Evolutionary conservation across 768 basidiomycete species (phyloP).

Genomic region (Rhizopogon rudus): DNA sequence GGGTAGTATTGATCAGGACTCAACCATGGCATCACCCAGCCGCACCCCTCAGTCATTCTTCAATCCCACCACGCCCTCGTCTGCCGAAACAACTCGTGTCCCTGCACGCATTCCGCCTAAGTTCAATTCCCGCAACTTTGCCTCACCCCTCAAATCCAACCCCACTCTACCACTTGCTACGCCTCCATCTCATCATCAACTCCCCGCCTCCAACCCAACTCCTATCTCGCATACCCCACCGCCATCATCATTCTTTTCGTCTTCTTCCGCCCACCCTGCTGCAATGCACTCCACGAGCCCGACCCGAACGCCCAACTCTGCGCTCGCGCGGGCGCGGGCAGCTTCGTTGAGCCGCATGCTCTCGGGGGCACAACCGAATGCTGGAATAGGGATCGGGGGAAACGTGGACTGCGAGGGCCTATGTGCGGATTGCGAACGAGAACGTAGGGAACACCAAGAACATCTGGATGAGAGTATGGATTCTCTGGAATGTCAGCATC

Average conservation of each 20-base stretch:
- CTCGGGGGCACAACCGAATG: background rate
- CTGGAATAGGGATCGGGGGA: too few relatives aligned
- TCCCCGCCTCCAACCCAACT: background rate
- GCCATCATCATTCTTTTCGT: background rate
- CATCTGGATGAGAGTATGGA: too few relatives aligned
- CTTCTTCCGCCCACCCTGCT: background rate
- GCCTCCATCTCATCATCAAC: too few relatives aligned
- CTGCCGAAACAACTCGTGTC: too few relatives aligned
- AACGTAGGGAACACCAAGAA: background rate
- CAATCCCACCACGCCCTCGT: background rate
- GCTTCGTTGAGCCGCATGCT: too few relatives aligned
- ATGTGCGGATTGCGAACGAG: background rate
- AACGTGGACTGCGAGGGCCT: background rate
- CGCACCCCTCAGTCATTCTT: background rate
- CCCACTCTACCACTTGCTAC: background rate
- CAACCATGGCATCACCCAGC: background rate
- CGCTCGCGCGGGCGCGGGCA: background rate
- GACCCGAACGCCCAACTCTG: background rate
- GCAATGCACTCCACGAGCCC: background rate
- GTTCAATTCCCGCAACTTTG: background rate
- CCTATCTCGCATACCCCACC: background rate
- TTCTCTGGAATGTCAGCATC: too few relatives aligned
- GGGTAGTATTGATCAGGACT: background rate
- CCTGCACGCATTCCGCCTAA: background rate
- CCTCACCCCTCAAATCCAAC: background rate